These are phyloP conservation scores for Entrophospora sp. DNA, from an alignment of 192 early-diverging fungal genomes.

Conservation along the genomic window DNA sequence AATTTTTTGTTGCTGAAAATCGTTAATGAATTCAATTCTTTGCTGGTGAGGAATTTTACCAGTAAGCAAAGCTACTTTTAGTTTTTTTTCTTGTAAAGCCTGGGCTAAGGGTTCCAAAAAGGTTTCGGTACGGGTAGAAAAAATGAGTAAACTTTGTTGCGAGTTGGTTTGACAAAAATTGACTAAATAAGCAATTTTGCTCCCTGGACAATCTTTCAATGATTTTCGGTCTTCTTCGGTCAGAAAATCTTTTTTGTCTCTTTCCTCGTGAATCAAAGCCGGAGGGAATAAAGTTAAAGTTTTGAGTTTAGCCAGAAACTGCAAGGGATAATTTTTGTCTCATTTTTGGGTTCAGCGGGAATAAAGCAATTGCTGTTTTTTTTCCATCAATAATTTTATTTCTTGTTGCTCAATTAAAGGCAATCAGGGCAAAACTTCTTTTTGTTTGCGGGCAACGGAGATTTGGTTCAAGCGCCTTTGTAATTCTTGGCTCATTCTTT, in stretches of 20 bases:
- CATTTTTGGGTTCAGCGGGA: background rate
- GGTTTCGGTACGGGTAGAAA: background rate
- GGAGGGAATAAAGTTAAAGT: background rate
- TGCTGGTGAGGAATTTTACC: background rate
- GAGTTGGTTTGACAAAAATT: background rate
- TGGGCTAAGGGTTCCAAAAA: background rate
- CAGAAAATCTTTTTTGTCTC: no score
- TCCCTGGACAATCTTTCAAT: no score
- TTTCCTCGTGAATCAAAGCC: background rate
- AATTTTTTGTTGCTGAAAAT: background rate
- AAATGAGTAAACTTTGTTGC: background rate
- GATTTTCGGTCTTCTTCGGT: no score
- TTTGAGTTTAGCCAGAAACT: background rate
- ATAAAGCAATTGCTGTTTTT: background rate
- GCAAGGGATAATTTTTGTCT: background rate
- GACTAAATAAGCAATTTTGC: background rate
- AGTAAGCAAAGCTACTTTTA: background rate
- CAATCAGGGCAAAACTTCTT: constrained; percentile 2
- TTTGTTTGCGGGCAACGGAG: constrained; percentile 1
- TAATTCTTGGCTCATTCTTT: background rate
- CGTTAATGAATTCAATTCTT: background rate
- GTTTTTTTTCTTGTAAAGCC: background rate
- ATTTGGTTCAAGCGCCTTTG: background rate
- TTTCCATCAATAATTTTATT: background rate
- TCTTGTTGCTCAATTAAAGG: background rate